Conservation (phyloP, 768 basidiomycete genomes). For the Kwoniella bestiolae region DNA sequence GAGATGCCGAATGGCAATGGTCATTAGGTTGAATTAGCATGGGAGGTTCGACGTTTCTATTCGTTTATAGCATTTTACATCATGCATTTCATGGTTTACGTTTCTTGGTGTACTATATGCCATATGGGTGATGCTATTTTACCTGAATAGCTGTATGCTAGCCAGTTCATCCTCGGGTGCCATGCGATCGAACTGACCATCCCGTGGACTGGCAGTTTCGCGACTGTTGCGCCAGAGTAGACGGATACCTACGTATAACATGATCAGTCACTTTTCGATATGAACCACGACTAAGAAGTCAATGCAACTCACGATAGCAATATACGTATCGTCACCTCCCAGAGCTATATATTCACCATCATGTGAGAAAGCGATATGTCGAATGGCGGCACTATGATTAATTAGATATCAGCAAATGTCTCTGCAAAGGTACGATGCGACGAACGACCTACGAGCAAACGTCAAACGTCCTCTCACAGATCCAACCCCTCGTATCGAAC, state of each 20-base stretch:
- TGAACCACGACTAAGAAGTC: neutral
- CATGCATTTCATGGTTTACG: neutral
- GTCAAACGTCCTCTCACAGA: conserved; percentile 47
- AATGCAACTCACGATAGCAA: conserved; percentile 39
- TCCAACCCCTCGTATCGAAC: conserved; percentile 46
- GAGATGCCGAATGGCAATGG: neutral
- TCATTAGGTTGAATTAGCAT: neutral
- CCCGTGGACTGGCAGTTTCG: conserved; percentile 37
- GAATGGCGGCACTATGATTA: conserved; percentile 37
- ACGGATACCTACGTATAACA: conserved; percentile 38
- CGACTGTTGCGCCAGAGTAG: conserved; percentile 30
- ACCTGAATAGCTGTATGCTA: conserved; percentile 38
- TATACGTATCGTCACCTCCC: conserved; percentile 43
- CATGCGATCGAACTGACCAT: conserved; percentile 39
- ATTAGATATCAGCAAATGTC: neutral
- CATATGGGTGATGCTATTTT: conserved; percentile 40
- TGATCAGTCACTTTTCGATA: too few species aligned
- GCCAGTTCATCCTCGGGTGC: conserved; percentile 44
- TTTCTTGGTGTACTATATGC: conserved; percentile 44
- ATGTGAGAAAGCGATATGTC: conserved; percentile 46
- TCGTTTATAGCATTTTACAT: neutral
- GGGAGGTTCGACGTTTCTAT: too few species aligned
- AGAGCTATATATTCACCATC: conserved; percentile 51
- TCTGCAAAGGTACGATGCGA: neutral
- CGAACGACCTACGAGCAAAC: conserved; percentile 40